phyloP scores from a whole-genome alignment of 495 filamentous ascomycete genomes.

The Tuber calosporum region DNA sequence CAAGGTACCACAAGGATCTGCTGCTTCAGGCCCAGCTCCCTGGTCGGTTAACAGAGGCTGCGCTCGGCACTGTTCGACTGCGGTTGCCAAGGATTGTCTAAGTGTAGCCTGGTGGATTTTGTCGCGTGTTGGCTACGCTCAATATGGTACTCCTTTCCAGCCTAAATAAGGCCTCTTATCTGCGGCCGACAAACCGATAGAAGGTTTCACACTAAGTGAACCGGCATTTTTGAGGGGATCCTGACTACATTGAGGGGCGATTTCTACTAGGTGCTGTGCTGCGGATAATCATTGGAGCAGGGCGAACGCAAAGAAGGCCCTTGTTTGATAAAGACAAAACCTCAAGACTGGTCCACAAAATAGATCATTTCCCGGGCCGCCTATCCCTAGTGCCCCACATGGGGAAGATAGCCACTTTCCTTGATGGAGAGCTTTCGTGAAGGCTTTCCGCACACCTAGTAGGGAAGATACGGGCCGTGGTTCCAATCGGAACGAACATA shows the following conservation, averaged over 20 bases:
- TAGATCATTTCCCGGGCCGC: neutral
- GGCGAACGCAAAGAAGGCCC: neutral
- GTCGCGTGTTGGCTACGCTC: neutral
- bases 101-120: neutral
- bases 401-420: neutral
- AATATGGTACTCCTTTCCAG: neutral
- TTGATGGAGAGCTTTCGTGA: neutral
- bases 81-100: neutral
- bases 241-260: neutral
- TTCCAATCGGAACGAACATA: neutral
- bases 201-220: neutral
- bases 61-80: neutral
- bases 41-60: constrained; percentile 1
- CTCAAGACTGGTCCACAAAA: neutral
- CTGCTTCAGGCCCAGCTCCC: neutral
- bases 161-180: neutral
- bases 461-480: neutral
- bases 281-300: neutral
- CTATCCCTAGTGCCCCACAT: neutral
- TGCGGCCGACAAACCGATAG: neutral
- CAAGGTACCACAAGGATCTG: neutral
- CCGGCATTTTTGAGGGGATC: neutral
- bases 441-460: neutral
- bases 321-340: neutral
- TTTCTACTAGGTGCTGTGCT: neutral